Conservation (phyloP, 1,139 yeast species). For the Scheffersomyces parashehatae region DNA sequence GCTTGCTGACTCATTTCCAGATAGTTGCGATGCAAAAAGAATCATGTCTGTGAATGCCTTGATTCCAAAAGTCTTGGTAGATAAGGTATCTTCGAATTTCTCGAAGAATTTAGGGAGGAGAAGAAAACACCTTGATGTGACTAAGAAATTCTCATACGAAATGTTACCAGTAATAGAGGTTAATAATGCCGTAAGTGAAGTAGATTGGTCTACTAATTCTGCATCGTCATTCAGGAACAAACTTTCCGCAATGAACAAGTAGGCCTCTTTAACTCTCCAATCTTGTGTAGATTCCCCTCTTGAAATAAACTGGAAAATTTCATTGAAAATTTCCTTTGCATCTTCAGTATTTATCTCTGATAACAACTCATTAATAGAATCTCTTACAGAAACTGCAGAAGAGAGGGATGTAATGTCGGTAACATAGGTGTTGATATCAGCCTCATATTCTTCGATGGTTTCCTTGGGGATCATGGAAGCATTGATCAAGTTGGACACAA, state of each 20-base stretch:
- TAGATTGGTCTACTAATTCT: constrained; percentile 17
- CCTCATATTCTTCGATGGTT: constrained; percentile 33
- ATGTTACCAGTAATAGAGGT: constrained; percentile 20
- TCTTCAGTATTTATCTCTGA: constrained; percentile 44
- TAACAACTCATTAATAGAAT: constrained; percentile 51
- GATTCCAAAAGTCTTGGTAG: constrained; percentile 37
- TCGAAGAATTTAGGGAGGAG: constrained; percentile 58
- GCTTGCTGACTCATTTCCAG: constrained; percentile 18
- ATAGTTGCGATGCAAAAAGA: constrained; percentile 22
- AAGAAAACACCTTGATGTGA: constrained; percentile 48
- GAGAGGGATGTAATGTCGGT: constrained; percentile 71
- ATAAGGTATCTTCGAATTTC: constrained; percentile 40
- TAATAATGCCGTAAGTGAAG: constrained; percentile 24
- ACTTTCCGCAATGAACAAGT: constrained; percentile 40
- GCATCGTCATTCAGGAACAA: constrained; percentile 49
- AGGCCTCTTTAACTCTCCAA: constrained; percentile 36
- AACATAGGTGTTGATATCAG: constrained; percentile 68
- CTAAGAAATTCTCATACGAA: constrained; percentile 23
- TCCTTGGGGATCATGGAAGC: constrained; percentile 28
- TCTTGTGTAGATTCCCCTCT: constrained; percentile 4
- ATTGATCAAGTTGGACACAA: constrained; percentile 23
- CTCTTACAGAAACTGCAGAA: constrained; percentile 50
- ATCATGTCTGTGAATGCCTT: constrained; percentile 39
- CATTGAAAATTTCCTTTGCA: constrained; percentile 26
- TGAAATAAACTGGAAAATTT: constrained; percentile 7